phyloP scores from a whole-genome alignment of 139 green algal species.

The Chlamydomonas incerta region DNA sequence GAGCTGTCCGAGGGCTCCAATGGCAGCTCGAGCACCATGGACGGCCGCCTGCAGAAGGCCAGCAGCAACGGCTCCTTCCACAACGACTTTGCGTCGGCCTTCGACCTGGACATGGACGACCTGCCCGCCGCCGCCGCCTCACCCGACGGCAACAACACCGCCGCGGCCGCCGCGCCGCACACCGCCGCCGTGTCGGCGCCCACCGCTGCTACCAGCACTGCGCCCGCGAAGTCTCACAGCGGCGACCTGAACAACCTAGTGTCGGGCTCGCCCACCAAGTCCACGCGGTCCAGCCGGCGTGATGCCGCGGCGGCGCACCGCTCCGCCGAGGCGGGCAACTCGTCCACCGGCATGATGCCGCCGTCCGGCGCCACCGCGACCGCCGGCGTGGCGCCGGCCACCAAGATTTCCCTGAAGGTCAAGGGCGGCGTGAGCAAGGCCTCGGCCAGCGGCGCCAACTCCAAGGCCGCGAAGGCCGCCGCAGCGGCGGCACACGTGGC shows the following conservation, averaged over 20 bases:
- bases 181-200: no score
- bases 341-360: no score
- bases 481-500: neutral
- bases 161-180: neutral
- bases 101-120: constrained; percentile 32
- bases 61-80: neutral
- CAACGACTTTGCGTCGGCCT: constrained; percentile 21
- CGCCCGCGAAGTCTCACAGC: neutral
- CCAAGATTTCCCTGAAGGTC: constrained; percentile 24
- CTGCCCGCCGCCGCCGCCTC: neutral
- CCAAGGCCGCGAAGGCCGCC: neutral
- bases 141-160: neutral
- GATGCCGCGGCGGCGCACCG: neutral
- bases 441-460: no score
- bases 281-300: neutral
- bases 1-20: constrained; percentile 29
- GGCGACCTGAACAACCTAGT: constrained; percentile 41
- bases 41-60: neutral
- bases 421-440: constrained; percentile 27
- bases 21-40: neutral
- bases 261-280: neutral
- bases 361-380: no score
- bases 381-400: neutral
- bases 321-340: neutral
- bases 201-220: no score